Evolutionary conservation across 352 stramenopile genomes (phyloP), one percentile per base, ranked within the genome.

Genomic region (Thalassiosira livingstoniorum): DNA sequence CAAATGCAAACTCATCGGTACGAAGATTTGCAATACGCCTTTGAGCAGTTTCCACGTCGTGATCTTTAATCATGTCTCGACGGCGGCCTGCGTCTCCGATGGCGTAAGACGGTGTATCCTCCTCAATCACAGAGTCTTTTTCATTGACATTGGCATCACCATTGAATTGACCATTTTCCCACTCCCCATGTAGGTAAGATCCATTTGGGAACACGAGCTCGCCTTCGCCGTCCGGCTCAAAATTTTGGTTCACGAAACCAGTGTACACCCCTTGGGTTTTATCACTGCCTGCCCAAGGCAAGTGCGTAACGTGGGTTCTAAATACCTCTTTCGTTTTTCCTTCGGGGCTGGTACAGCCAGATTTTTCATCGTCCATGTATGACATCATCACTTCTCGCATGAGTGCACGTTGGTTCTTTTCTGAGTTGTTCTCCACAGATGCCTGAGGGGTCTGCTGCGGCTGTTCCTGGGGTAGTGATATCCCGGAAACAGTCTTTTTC

Each of bases 41-140:
- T 10, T 78, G 23, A 25, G 78, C 70, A 18, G 54, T 51, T 21
- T 80, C 64, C 35, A 74, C 60, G 54, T 85, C 72, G 34, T 76
- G n/a, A 51, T 80, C 78, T 54, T 80, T 72, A 5, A 85, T 75
- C 78, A 80, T 85, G 29, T 85, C 70, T 11, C 70, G 64, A 25
- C 58, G 25, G 31, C 53, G 66, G 10, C 54, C 78, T 72, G 74
- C 64, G 18, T 85, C 78, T 39, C 78, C 78, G 29, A 80, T 15
- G 27, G 54, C 70, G 78, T 80, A 85, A 5, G 11, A 45, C 21
- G 35, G 51, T 27, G 15, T 10, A 18, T 54, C 25, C 51, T 27
- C 25, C 25, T 37, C 18, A 43, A 23, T 13, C 7, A 29, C 62
- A 32, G 15, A 31, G 21, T 54, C 60, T n/a, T 43, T 47, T 13